phyloP scores from a whole-genome alignment of 768 basidiomycete species.

The Podaxis mareebaensis region DNA sequence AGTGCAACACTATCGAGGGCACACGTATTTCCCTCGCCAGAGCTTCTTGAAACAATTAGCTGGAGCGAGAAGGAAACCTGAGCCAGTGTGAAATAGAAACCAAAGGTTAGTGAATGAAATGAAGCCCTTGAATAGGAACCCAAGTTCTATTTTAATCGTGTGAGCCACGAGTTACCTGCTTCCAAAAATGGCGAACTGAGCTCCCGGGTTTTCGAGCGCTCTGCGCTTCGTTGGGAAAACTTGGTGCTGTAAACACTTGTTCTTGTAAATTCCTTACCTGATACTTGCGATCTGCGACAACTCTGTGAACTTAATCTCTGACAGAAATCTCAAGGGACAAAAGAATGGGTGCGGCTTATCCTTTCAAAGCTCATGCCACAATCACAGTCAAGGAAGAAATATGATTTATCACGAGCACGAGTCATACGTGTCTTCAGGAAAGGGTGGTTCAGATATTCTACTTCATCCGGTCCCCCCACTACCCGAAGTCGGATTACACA shows the following conservation, averaged over 20 bases:
- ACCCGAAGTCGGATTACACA: constrained; percentile 22
- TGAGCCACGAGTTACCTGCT: neutral
- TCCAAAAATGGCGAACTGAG: constrained; percentile 4
- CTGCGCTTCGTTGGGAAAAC: neutral
- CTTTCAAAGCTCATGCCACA: neutral
- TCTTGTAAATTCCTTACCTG: neutral
- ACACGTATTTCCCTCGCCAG: neutral
- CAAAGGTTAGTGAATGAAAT: neutral
- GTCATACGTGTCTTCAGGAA: neutral
- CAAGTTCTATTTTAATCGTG: constrained; percentile 5
- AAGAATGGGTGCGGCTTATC: neutral
- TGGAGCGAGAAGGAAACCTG: too few relatives aligned
- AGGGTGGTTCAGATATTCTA: neutral
- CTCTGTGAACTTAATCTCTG: neutral
- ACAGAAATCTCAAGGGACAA: neutral
- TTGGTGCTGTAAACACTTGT: neutral
- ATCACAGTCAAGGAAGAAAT: neutral
- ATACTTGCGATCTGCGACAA: neutral
- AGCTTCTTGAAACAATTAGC: neutral
- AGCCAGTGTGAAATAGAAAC: too few relatives aligned
- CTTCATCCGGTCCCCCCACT: neutral
- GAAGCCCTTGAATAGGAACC: neutral
- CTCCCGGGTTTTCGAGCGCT: neutral
- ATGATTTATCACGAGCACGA: neutral
- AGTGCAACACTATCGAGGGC: neutral